phyloP scores from a whole-genome alignment of 2,329 filamentous ascomycete species.

The Pseudogymnoascus sp. region DNA sequence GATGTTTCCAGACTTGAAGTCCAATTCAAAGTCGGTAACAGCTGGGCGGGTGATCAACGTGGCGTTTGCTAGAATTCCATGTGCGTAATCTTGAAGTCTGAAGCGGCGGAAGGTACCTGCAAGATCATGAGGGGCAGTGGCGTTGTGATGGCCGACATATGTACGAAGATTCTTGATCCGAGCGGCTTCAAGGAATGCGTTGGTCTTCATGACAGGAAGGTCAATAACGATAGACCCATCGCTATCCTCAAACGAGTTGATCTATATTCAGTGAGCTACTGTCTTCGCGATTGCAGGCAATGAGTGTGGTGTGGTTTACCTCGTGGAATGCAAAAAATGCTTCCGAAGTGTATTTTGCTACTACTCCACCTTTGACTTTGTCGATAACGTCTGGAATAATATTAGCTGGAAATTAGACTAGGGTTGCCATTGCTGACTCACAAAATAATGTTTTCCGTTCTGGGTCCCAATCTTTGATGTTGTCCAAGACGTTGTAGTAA shows the following conservation, averaged over 20 bases:
- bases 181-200: not conserved
- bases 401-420: not conserved
- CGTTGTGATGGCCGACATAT: not conserved
- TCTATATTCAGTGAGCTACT: not conserved
- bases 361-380: not conserved
- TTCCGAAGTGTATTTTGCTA: slow-evolving; percentile 1
- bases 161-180: not conserved
- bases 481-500: not conserved
- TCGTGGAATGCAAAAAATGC: slow-evolving; percentile 2
- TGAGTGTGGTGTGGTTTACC: not conserved
- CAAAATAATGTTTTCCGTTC: slow-evolving; percentile 1
- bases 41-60: not conserved
- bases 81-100: not conserved
- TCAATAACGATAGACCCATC: not conserved
- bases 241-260: not conserved
- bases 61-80: not conserved
- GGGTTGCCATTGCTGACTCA: not conserved
- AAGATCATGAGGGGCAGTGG: not conserved
- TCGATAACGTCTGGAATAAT: not conserved
- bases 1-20: slow-evolving; percentile 39
- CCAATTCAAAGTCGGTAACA: not conserved
- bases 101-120: not conserved
- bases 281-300: not conserved
- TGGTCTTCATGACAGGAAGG: not conserved
- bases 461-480: not conserved